Evolutionary conservation across 2,329 filamentous ascomycete species (phyloP), one percentile per base, ranked within the genome.

Genomic region (Sporothrix pallida): DNA sequence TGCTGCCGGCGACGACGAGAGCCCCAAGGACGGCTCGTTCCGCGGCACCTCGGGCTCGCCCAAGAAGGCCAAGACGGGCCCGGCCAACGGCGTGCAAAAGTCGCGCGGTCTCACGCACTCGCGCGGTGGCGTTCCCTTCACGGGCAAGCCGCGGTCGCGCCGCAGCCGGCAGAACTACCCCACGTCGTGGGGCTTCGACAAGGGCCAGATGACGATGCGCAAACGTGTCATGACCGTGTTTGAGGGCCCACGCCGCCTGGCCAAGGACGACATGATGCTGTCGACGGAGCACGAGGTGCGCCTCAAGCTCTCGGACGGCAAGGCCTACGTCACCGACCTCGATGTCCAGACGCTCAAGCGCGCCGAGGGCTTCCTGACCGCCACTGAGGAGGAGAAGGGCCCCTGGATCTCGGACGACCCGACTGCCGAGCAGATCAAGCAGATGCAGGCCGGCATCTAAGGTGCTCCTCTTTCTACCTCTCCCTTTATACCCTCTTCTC

Each of bases 181-280:
- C 13, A 90, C 93, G 0, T 95, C 93, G 1, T 99, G 96, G 96
- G 95, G 96, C 71, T 96, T 95, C 79, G 89, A 95, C 76, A 91
- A 93, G 79, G 92, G 93, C 79, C 94, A 96, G 85, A 97, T 98
- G 93, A 97, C 93, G 80, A 97, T 97, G 90, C 98, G 97, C 89
- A 98, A 98, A 89, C 93, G 96, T 42, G 94, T 98, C 72, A 87
- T 98, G 79, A 94, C 94, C 76, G 93, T 97, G 23, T 99, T 97
- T 79, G 94, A 98, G 80, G 96, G 96, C 0, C 88, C 88, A 17
- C 90, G 95, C 71, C 91, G 95, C 58, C 87, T 99, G 69, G 96
- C 93, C 88, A 98, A 98, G 85, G 96, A 99, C 80, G 96, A 99
- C 83, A 96, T 98, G 94, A 97, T 98, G 94, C 90, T 99, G 69